These are phyloP conservation scores for Gossypioides kirkii DNA, from an alignment of 345 rosid genomes.

Conservation along the genomic window DNA sequence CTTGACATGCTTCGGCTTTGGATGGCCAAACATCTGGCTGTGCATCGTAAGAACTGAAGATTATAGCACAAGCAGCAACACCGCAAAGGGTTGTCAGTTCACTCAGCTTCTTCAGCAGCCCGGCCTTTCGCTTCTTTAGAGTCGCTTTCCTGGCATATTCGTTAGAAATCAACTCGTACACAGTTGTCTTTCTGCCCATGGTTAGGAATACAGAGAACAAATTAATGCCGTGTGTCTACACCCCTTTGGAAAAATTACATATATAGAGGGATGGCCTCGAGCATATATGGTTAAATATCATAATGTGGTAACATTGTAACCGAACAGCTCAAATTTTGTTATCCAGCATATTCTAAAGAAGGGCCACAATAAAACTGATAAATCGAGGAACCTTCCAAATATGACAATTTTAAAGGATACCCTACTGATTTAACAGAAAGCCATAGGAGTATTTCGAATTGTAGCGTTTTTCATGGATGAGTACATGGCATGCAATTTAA, in stretches of 20 bases:
- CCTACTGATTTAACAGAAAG: neutral
- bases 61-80: slow-evolving; percentile 34
- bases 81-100: slow-evolving; percentile 47
- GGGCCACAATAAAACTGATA: neutral
- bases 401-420: neutral
- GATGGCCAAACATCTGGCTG: slow-evolving; percentile 43
- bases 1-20: slow-evolving; percentile 8
- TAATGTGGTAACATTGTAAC: neutral
- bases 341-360: neutral
- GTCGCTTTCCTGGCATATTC: slow-evolving; percentile 31
- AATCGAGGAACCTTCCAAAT: neutral
- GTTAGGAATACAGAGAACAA: neutral
- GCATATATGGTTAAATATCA: neutral
- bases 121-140: slow-evolving; percentile 36
- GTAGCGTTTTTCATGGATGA: neutral
- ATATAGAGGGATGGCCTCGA: neutral
- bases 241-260: neutral
- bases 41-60: slow-evolving; percentile 20
- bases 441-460: neutral
- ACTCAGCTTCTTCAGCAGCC: slow-evolving; percentile 38
- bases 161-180: slow-evolving; percentile 31
- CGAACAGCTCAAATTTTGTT: neutral
- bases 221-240: neutral
- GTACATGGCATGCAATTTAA: slow-evolving; percentile 5
- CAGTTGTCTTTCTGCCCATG: slow-evolving; percentile 38